phyloP scores from a whole-genome alignment of 306 rosid species.

The Elaeagnus macrophylla region DNA sequence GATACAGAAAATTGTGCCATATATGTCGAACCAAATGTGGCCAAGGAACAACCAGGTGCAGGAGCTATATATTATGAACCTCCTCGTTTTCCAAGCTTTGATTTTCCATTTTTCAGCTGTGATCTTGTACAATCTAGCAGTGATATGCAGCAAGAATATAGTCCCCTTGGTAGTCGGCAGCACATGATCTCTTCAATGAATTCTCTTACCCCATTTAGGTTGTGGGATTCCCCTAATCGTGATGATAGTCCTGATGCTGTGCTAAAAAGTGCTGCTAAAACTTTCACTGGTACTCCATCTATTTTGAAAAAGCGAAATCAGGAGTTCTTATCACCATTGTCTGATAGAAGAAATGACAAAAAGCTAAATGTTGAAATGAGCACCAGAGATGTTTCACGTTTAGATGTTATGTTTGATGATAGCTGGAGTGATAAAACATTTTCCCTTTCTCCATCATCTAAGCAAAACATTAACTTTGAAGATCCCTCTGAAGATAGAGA shows the following conservation, averaged over 20 bases:
- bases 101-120: conserved; percentile 88
- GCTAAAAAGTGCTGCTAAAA: conserved; percentile 84
- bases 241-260: conserved; percentile 74
- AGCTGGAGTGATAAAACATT: conserved; percentile 31
- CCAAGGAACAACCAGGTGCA: conserved; percentile 42
- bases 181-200: conserved; percentile 84
- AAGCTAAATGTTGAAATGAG: conserved; percentile 44
- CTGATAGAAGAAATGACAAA: conserved; percentile 72
- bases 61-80: conserved; percentile 84
- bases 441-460: conserved; percentile 32
- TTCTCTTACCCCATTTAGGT: conserved; percentile 78
- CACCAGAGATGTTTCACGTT: conserved; percentile 56
- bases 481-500: conserved; percentile 41
- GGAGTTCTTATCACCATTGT: conserved; percentile 75
- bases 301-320: conserved; percentile 82
- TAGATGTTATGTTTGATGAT: conserved; percentile 73
- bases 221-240: conserved; percentile 82
- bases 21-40: conserved; percentile 31
- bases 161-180: conserved; percentile 95
- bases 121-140: conserved; percentile 75
- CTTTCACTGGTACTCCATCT: conserved; percentile 76
- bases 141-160: conserved; percentile 93
- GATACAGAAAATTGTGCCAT: conserved; percentile 31
- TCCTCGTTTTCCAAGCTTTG: conserved; percentile 89
- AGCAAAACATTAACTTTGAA: conserved; percentile 21